Conservation (phyloP, 192 early-diverging fungal species). For the Rhizoclosmatium sp. region DNA sequence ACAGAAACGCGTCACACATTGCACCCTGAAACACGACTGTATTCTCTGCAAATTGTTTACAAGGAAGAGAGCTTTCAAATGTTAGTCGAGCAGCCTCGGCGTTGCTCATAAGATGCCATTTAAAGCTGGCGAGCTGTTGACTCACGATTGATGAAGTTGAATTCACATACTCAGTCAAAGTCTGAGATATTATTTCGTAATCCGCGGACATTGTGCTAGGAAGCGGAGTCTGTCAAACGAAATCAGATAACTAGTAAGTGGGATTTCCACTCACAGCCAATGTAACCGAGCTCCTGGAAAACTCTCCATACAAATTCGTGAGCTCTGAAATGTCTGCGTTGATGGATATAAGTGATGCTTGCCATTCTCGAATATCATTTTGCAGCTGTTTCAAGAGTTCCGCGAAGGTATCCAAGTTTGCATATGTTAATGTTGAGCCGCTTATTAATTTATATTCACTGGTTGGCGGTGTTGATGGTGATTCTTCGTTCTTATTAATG, state of each 20-base stretch:
- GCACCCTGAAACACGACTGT: background rate
- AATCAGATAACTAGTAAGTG: too few species aligned
- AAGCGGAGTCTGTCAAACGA: background rate
- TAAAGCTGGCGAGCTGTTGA: background rate
- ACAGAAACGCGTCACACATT: slow-evolving; percentile 3
- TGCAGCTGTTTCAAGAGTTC: background rate
- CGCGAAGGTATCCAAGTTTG: background rate
- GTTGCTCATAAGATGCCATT: background rate
- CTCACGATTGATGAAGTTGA: background rate
- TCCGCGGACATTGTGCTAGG: background rate
- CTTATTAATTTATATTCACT: background rate
- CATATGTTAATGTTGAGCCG: background rate
- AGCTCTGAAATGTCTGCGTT: slow-evolving; percentile 2
- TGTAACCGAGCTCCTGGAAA: background rate
- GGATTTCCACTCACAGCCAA: background rate
- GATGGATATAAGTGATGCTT: background rate
- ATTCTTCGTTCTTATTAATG: background rate
- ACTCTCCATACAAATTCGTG: background rate
- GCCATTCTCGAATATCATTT: background rate
- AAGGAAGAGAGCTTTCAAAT: background rate
- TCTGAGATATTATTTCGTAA: background rate
- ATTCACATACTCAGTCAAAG: background rate
- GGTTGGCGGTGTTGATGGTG: background rate
- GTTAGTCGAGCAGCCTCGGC: background rate
- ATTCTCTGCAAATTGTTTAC: background rate